Evolutionary conservation across 805 yeast species (phyloP), one percentile per base, ranked within the genome.

Genomic region (Candida berthetii): DNA sequence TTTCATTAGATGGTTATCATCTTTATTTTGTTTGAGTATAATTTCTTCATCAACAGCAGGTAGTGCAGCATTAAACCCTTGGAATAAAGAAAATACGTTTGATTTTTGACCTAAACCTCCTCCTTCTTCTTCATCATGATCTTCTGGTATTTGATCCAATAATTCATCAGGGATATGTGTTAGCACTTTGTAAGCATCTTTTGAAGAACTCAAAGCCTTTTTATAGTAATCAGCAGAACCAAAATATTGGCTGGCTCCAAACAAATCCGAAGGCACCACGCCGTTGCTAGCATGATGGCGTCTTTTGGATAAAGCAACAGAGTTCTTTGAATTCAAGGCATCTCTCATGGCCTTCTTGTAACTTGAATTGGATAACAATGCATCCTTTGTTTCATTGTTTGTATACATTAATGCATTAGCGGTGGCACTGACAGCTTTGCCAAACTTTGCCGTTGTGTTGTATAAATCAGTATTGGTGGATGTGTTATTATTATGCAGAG

Each of bases 21-120:
- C 16, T 38, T 44, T 37, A 27, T 54, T 48, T 16, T 49, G 14
- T 25, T 36, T n/a, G 44, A 51, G 35, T 45, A 62, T 54, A 14
- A 69, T 57, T 34, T 66, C 67, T 44, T 69, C 75, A 45, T 74
- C 65, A n/a, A 74, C 61, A 15, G 73, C 73, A 1, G 79, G 78
- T 29, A 72, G 55, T 1, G 76, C 65, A 4, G 87, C 85, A 50
- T 70, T 69, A 54, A 84, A 81, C 1, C 90, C 89, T 58, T 83
- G 90, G 52, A 74, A 81, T 18, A 84, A 60, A 3, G 88, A 76
- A 47, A 75, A 76, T 9, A 56, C 51, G 15, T 54, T 54, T 7
- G 37, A 31, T 13, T 42, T 38, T 25, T 47, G 44, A 24, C 39
- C 33, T 35, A 46, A 56, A 6, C 43, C 44, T 8, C 43, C 40